Base-by-base conservation (phyloP, 768 basidiomycete genomes). In the Saitozyma sp. region DNA sequence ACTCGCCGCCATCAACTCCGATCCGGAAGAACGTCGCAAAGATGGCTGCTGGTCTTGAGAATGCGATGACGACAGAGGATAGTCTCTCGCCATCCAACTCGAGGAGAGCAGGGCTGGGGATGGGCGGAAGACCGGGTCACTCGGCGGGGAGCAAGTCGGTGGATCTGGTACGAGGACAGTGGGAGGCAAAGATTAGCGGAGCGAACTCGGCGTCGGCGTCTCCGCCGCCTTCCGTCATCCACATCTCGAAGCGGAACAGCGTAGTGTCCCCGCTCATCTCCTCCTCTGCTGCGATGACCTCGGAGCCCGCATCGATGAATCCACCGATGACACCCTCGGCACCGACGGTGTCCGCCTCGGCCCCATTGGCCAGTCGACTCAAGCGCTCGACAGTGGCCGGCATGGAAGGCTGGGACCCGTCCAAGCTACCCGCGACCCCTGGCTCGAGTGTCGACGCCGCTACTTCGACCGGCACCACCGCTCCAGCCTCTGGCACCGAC, bases 111-210 rank as follows among this genome's bases (percentile, higher is more conserved):
- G 67, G 67, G 5, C 41, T 65, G 39, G 67, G 64, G 19, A 53
- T 56, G n/a, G 49, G 48, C 9, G 54, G 61, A 17, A 46, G 45
- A 37, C 55, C 49, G 46, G 54, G 54, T 3, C 61, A 62, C 48
- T n/a, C 19, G 39, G 53, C 54, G 41, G 46, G 63, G 53, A 29
- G 29, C 14, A 63, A 66, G 63, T 70, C 70, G 6, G 71, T 75
- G 38, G 71, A 72, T 52, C 59, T 70, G 16, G 74, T 72, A n/a
- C 50, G 74, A 20, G 61, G 63, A 17, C 64, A 71, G 59, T 75
- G 74, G 74, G 68, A 75, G 56, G 66, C 71, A 5, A 71, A 69
- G 59, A 73, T 73, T 48, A 61, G 41, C 48, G 59, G 56, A 45
- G 51, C 60, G 41, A 57, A 41, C 19, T 52, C 39, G 9, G 37